A percentile compares a stretch with the other conserved stretches of the same genome.
These are phyloP conservation scores for Bathelium albidoporum DNA, from an alignment of 495 filamentous ascomycete species.

Conservation along the genomic window DNA sequence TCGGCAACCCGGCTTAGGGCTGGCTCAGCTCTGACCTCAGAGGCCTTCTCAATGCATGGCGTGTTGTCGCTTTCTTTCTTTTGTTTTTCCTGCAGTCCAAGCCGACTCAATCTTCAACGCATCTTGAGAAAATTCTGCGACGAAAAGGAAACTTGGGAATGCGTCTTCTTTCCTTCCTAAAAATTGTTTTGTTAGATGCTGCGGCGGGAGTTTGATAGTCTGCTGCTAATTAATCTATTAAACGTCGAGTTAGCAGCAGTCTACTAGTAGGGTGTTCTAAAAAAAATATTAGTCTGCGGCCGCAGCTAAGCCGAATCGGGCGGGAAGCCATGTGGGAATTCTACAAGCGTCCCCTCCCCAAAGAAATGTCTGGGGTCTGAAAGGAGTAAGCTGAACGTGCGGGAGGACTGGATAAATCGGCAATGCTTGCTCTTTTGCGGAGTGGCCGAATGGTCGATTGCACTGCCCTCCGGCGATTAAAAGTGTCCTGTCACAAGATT, in stretches of 20 bases:
- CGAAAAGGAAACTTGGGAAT: too few relatives aligned
- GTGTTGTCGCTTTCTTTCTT: too few relatives aligned
- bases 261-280: background rate
- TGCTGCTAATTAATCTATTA: background rate
- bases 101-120: too few relatives aligned
- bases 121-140: too few relatives aligned
- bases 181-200: too few relatives aligned
- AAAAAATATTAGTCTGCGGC: background rate
- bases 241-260: background rate
- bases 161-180: too few relatives aligned
- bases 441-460: background rate
- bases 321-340: background rate
- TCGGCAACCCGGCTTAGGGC: background rate
- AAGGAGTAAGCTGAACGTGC: background rate
- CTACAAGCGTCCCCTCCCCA: background rate
- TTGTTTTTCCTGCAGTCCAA: too few relatives aligned
- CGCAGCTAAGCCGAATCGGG: background rate
- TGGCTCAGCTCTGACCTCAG: too few relatives aligned
- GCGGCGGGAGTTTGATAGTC: too few relatives aligned
- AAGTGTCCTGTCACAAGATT: background rate
- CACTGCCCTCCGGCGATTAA: background rate
- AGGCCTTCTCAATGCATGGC: background rate
- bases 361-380: background rate
- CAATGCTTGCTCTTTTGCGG: too few relatives aligned
- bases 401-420: too few relatives aligned